Conservation (phyloP, 2,329 filamentous ascomycete genomes). For the Tolypocladium album region DNA sequence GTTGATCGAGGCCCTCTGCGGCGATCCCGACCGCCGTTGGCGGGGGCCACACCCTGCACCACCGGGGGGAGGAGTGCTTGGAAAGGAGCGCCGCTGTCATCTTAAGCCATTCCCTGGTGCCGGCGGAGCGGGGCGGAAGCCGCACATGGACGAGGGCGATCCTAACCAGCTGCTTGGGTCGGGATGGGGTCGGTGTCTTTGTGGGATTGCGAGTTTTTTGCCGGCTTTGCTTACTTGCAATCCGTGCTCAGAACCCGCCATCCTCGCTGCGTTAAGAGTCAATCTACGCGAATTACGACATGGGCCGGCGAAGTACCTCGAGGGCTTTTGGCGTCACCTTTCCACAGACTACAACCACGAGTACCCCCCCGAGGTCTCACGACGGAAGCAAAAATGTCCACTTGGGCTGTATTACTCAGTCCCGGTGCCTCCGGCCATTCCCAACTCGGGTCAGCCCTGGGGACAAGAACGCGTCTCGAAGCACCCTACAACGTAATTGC, state of each 20-base stretch:
- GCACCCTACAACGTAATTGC: not conserved
- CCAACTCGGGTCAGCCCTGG: not conserved
- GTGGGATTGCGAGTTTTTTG: not conserved
- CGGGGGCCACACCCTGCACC: not conserved
- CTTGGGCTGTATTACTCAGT: not conserved
- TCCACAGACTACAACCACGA: no score
- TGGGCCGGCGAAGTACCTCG: not conserved
- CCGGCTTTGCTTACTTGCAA: not conserved
- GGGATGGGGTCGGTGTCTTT: not conserved
- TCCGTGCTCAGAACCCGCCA: no score
- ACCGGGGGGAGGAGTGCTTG: not conserved
- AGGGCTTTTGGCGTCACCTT: not conserved
- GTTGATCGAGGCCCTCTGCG: not conserved
- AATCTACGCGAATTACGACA: not conserved
- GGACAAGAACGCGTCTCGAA: no score
- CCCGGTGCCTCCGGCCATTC: not conserved
- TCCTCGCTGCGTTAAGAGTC: not conserved
- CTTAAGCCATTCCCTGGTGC: not conserved
- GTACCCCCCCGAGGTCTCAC: not conserved
- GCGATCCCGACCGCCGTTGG: not conserved
- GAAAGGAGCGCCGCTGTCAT: not conserved
- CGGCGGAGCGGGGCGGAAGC: not conserved
- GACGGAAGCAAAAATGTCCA: not conserved
- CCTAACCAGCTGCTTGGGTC: not conserved
- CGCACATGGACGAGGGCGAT: not conserved